A percentile compares a stretch with the other conserved stretches of the same genome.
Evolutionary conservation across 257 asterid genomes (phyloP).

Genomic region (Scutellaria baicalensis): DNA sequence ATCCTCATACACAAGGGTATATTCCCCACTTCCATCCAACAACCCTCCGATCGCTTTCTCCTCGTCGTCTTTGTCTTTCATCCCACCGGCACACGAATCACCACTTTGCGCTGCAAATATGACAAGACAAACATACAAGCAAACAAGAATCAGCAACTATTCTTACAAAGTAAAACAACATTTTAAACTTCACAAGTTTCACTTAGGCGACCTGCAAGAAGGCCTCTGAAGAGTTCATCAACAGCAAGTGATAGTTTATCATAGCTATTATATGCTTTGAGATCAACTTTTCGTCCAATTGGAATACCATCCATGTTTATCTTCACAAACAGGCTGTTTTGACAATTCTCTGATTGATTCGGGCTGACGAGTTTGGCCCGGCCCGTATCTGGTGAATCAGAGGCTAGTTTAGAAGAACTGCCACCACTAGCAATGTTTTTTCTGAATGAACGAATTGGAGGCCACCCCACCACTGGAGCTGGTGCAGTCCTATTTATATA

Average conservation of each 20-base stretch:
- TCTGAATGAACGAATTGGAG: constrained; percentile 79
- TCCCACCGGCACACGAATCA: constrained; percentile 33
- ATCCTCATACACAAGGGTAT: constrained; percentile 94
- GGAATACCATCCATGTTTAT: constrained; percentile 97
- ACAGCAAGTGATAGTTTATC: constrained; percentile 69
- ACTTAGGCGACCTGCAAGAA: constrained; percentile 62
- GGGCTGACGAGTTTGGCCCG: constrained; percentile 21
- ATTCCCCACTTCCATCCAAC: constrained; percentile 84
- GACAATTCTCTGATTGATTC: constrained; percentile 31
- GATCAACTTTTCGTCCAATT: constrained; percentile 90
- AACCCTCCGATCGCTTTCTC: constrained; percentile 48
- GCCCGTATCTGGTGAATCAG: constrained; percentile 31
- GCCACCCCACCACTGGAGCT: constrained; percentile 95
- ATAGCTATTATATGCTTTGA: constrained; percentile 60
- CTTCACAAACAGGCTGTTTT: constrained; percentile 65
- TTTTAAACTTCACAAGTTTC: neutral
- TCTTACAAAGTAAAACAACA: neutral
- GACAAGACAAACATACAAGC: neutral
- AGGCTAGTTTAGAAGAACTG: constrained; percentile 31
- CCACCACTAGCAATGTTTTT: constrained; percentile 52
- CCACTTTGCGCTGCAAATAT: constrained; percentile 49
- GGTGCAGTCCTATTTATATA: constrained; percentile 55
- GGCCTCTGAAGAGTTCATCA: constrained; percentile 84
- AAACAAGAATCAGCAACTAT: neutral
- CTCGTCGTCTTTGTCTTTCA: constrained; percentile 28